Base-by-base conservation (phyloP, 2,329 filamentous ascomycete genomes). In the Colletotrichum sublineola region DNA sequence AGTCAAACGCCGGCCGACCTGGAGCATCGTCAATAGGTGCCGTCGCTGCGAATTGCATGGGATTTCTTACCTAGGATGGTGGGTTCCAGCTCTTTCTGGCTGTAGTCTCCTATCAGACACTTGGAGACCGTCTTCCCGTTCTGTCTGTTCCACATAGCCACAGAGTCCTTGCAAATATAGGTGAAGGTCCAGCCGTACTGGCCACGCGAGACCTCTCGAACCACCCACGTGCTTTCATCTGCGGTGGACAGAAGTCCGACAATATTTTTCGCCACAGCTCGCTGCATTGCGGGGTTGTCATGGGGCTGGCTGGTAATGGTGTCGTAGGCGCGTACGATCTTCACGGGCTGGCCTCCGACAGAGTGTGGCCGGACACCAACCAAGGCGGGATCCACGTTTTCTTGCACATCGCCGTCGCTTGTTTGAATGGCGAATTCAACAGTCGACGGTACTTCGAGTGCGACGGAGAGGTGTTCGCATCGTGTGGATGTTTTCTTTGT, bases 1-100 rank as follows among this genome's bases (percentile, higher is more conserved):
- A 91, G 75, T 91, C 88, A 74, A 90, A 91, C 0, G 88, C 88
- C 63, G 89, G 89, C 18, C 89, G 86, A 38, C 80, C 87, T 88
- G 73, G 20, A 52, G 42, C 11, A 24, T 38, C 6, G 50, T 68
- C 20, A 73, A 63, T 20, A 42, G 1, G 48, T 11, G 15, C 36
- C 33, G 12, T 3, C 24, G 15, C 20, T 36, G 12, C 15, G 2
- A 20, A n/a, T 1, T 36, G 5, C 8, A 7, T 18, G 15, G 18
- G 7, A 9, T 29, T 31, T 75, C 83, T 75, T 81, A 87, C 87
- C 79, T 48, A 85, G 75, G 33, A 85, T 82, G 42, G 82, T 72
- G 0, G 83, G 80, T 74, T 90, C 86, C 9, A 84, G 80, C 14
- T 85, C 85, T 73, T 83, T 84, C 36, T 82, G 80, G 66, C 84